Evolutionary conservation across 2,329 filamentous ascomycete genomes (phyloP).

Genomic region (Arthrocladium fulminans): DNA sequence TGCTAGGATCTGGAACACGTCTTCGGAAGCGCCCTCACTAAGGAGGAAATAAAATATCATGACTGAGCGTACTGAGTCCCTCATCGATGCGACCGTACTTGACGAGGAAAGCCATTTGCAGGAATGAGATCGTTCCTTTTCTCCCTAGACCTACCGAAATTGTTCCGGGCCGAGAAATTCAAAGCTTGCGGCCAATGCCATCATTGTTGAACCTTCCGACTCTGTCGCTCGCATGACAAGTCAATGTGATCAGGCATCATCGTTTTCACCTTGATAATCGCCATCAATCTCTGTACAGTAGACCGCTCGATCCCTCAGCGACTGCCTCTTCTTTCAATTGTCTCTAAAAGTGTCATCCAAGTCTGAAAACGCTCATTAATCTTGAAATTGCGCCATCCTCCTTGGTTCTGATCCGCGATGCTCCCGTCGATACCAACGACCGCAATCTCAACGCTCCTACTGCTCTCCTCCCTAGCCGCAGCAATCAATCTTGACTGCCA

Average conservation of each 20-base stretch:
- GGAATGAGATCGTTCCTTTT: too few species aligned
- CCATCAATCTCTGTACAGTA: not conserved
- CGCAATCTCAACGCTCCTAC: constrained; percentile 22
- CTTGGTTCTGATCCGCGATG: not conserved
- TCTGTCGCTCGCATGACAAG: constrained; percentile 1
- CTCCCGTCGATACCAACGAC: constrained; percentile 1
- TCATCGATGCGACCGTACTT: too few species aligned
- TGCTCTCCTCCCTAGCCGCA: constrained; percentile 24
- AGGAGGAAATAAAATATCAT: too few species aligned
- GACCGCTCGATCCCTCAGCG: not conserved
- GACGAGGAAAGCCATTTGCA: too few species aligned
- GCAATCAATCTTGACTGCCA: constrained; percentile 32
- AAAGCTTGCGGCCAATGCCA: not conserved
- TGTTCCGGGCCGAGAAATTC: not conserved
- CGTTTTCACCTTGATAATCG: not conserved
- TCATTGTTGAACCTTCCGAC: not conserved
- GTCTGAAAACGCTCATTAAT: too few species aligned
- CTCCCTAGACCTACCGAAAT: not conserved
- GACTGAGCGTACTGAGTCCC: too few species aligned
- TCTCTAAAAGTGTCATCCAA: too few species aligned
- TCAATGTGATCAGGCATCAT: constrained; percentile 6
- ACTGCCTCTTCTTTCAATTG: too few species aligned
- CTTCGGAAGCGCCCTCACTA: not conserved
- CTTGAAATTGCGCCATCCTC: too few species aligned
- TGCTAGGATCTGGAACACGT: not conserved